These are phyloP conservation scores for Apostasia ramifera DNA, from an alignment of 106 monocot species.

Conservation along the genomic window DNA sequence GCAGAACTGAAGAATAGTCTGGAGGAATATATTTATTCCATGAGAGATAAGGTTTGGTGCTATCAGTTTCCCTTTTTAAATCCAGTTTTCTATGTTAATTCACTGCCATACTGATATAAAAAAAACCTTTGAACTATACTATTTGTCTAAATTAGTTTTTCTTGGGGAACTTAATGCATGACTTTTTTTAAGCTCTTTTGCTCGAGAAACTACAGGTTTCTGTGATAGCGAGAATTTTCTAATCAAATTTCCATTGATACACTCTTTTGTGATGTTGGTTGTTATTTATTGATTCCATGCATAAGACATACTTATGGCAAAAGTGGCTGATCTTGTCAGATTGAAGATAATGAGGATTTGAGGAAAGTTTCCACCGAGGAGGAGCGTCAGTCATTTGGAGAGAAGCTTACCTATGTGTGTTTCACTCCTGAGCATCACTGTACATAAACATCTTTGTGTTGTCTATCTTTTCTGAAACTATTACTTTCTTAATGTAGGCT, in stretches of 20 bases:
- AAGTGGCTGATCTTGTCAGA: conserved; percentile 18
- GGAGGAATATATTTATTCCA: conserved; percentile 93
- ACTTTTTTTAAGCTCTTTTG: not conserved
- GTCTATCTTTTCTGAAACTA: not conserved
- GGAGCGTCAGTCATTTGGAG: conserved; percentile 55
- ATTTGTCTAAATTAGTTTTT: too few species aligned
- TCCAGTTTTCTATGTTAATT: too few species aligned
- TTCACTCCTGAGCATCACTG: not conserved
- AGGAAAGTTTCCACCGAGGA: conserved; percentile 63
- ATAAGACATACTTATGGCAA: not conserved
- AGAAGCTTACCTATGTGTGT: conserved; percentile 77
- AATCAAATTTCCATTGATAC: not conserved
- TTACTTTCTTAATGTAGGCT: conserved; percentile 32
- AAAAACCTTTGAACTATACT: too few species aligned
- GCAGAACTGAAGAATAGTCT: conserved; percentile 94
- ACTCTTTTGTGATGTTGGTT: not conserved
- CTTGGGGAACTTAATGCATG: not conserved
- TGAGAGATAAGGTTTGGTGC: conserved; percentile 73
- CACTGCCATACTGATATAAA: too few species aligned
- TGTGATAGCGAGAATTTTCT: not conserved
- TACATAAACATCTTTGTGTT: not conserved
- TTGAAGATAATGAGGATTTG: conserved; percentile 70
- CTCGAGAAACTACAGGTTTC: not conserved
- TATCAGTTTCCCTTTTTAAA: not conserved
- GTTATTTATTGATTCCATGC: not conserved